These are phyloP conservation scores for Dictyophora rubrovolvata DNA, from an alignment of 768 basidiomycete genomes.

Conservation along the genomic window DNA sequence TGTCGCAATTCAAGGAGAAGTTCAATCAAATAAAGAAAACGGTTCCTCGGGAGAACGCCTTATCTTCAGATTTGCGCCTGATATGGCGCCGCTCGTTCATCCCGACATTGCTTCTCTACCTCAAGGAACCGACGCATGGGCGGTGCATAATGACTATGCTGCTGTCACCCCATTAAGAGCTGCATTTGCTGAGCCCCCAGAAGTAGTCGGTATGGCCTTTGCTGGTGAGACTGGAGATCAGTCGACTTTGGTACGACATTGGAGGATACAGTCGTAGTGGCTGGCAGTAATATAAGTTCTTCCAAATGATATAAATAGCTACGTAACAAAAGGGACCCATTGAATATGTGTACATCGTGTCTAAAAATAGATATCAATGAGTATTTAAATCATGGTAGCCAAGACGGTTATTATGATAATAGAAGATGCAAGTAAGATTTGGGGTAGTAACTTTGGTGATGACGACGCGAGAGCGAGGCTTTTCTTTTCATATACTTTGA, in stretches of 20 bases:
- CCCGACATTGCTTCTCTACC: slow-evolving; percentile 53
- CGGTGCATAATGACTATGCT: slow-evolving; percentile 54
- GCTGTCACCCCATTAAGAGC: slow-evolving; percentile 75
- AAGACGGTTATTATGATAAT: not conserved
- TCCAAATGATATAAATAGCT: not conserved
- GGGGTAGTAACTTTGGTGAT: not conserved
- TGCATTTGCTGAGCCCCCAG: slow-evolving; percentile 54
- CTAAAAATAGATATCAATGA: not conserved
- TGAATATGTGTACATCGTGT: not conserved
- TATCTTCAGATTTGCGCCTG: slow-evolving; percentile 67
- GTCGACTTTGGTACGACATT: slow-evolving; percentile 33
- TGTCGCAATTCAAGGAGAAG: slow-evolving; percentile 3
- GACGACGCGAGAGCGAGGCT: slow-evolving; percentile 26
- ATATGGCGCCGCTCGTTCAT: slow-evolving; percentile 56
- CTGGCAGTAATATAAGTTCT: no score
- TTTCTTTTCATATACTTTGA: slow-evolving; percentile 65
- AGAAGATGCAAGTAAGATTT: not conserved
- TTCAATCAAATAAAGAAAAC: not conserved
- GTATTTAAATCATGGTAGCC: not conserved
- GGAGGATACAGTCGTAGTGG: slow-evolving; percentile 49
- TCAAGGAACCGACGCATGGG: slow-evolving; percentile 76
- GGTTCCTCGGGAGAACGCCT: slow-evolving; percentile 22
- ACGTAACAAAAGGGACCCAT: not conserved
- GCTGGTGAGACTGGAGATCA: slow-evolving; percentile 7
- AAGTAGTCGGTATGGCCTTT: slow-evolving; percentile 12